Percentiles rank a stretch among this genome's conserved stretches.
phyloP scores from a whole-genome alignment of 192 early-diverging fungal genomes.

The Entomortierella parvispora region DNA sequence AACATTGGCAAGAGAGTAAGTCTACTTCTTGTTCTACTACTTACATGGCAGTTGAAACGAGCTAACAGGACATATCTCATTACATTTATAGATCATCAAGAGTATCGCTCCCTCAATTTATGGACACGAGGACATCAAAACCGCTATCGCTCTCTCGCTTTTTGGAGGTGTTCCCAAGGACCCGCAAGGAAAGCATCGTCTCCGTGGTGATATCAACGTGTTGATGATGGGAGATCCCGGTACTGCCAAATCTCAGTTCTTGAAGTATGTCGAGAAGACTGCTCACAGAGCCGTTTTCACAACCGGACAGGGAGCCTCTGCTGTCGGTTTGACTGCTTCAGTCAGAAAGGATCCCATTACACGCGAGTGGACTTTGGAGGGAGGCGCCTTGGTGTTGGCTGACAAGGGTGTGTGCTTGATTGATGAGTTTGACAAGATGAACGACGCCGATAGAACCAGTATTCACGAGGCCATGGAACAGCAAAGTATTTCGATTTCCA shows the following conservation, averaged over 20 bases:
- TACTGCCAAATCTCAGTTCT: constrained; percentile 88
- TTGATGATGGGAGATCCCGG: constrained; percentile 92
- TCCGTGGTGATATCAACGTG: constrained; percentile 98
- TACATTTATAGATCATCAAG: constrained; percentile 77
- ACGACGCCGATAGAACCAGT: constrained; percentile 88
- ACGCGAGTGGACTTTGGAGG: constrained; percentile 90
- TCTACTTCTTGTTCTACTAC: background rate
- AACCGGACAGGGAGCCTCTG: constrained; percentile 86
- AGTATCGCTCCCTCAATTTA: constrained; percentile 99
- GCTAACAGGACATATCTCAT: background rate
- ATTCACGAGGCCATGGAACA: constrained; percentile 98
- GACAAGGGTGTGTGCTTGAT: constrained; percentile 89
- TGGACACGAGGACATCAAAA: constrained; percentile 98
- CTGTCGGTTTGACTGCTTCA: constrained; percentile 86
- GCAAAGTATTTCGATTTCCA: constrained; percentile 88
- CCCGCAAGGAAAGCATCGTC: constrained; percentile 91
- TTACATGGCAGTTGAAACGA: background rate
- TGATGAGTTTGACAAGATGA: constrained; percentile 95
- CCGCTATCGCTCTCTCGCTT: constrained; percentile 90
- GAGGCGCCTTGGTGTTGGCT: constrained; percentile 89
- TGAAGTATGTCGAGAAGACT: constrained; percentile 88
- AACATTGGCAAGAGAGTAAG: constrained; percentile 79
- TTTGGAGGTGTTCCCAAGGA: constrained; percentile 98
- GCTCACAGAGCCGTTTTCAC: constrained; percentile 88
- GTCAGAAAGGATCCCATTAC: constrained; percentile 88